A percentile compares a stretch with the other conserved stretches of the same genome.
Conservation (phyloP, 176 grass and related monocot species). For the Aegilops speltoides region DNA sequence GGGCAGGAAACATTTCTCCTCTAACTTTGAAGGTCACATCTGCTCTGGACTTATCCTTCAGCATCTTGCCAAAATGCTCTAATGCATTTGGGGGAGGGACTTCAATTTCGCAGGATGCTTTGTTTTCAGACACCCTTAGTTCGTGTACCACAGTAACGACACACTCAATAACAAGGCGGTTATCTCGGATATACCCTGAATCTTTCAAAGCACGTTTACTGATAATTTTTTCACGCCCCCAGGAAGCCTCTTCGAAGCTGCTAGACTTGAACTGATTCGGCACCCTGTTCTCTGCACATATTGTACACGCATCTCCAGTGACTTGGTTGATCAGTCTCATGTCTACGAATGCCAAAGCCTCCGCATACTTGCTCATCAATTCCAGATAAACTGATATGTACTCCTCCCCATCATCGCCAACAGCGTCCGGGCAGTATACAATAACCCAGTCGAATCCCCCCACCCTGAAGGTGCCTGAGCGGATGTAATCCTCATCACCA, state of each 20-base stretch:
- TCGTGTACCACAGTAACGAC: conserved; percentile 3
- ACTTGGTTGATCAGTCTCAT: conserved; percentile 23
- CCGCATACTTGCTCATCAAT: background rate
- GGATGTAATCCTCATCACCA: background rate
- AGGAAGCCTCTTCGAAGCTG: background rate
- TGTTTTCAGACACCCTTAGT: background rate
- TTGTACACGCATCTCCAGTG: background rate
- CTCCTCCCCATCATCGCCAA: background rate
- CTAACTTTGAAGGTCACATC: conserved; percentile 38
- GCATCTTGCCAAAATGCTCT: background rate
- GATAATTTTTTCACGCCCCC: background rate
- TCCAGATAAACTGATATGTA: conserved; percentile 20
- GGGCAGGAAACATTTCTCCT: conserved; percentile 23
- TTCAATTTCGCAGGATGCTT: background rate
- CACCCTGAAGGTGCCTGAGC: conserved; percentile 7
- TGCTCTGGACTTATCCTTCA: background rate
- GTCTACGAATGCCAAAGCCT: background rate
- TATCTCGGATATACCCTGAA: conserved; percentile 21
- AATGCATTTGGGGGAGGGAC: conserved; percentile 11
- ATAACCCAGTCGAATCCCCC: conserved; percentile 25
- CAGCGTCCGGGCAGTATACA: conserved; percentile 10
- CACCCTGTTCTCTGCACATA: background rate
- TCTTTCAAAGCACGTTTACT: conserved; percentile 10
- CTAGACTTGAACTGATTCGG: background rate
- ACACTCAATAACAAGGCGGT: conserved; percentile 30